Conservation (phyloP, 2,329 filamentous ascomycete genomes). For the Calonectria pteridis region DNA sequence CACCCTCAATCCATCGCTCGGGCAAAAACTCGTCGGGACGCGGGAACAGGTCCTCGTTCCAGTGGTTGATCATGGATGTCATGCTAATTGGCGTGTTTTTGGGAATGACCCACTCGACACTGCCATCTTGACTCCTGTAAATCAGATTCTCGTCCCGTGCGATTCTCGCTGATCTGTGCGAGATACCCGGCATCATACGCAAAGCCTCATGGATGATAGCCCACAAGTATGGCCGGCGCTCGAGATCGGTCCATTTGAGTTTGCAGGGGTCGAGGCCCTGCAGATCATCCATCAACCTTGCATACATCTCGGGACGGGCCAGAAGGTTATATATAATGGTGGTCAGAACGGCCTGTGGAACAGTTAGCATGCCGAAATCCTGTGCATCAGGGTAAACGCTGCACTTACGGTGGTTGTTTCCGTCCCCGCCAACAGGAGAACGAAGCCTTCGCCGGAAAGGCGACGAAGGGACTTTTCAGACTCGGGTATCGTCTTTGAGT, state of each 20-base stretch:
- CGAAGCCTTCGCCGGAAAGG: slow-evolving; percentile 53
- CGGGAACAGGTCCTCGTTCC: slow-evolving; percentile 47
- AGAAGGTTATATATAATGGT: slow-evolving; percentile 53
- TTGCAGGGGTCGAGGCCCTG: slow-evolving; percentile 41
- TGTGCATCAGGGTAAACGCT: rapidly evolving
- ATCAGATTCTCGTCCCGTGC: slow-evolving; percentile 44
- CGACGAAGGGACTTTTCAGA: slow-evolving; percentile 52
- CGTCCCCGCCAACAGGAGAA: slow-evolving; percentile 52
- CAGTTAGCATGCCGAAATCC: rapidly evolving
- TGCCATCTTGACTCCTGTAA: slow-evolving; percentile 40
- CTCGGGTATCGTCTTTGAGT: slow-evolving; percentile 45
- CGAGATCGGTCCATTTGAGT: slow-evolving; percentile 47
- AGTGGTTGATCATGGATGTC: slow-evolving; percentile 49
- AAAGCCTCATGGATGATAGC: slow-evolving; percentile 54
- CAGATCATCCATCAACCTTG: slow-evolving; percentile 47
- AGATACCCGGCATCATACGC: slow-evolving; percentile 49
- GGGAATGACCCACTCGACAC: slow-evolving; percentile 38
- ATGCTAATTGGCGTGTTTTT: slow-evolving; percentile 50
- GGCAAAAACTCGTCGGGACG: slow-evolving; percentile 51
- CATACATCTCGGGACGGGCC: slow-evolving; percentile 47
- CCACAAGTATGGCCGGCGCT: slow-evolving; percentile 52
- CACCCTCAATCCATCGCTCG: slow-evolving; percentile 42
- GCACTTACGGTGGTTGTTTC: slow-evolving; percentile 53
- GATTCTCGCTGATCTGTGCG: slow-evolving; percentile 39
- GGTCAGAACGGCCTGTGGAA: slow-evolving; percentile 43